These are phyloP conservation scores for Aspergillus ellipticus DNA, from an alignment of 495 filamentous ascomycete genomes.

Conservation along the genomic window DNA sequence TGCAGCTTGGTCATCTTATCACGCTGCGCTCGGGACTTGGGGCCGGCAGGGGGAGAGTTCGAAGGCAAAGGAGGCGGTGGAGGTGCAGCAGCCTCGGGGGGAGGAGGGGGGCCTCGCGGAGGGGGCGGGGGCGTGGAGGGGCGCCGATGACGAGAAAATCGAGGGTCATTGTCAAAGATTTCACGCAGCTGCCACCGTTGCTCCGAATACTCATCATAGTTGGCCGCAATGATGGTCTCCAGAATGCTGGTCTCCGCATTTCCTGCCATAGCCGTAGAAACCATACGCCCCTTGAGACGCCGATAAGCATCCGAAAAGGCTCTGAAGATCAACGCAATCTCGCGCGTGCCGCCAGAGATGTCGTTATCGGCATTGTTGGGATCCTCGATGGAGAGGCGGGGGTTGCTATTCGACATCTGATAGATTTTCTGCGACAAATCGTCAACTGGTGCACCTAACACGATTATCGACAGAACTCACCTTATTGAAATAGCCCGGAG, in stretches of 20 bases:
- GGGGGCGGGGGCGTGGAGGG: constrained; percentile 31
- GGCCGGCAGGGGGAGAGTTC: constrained; percentile 8
- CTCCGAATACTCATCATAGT: constrained; percentile 64
- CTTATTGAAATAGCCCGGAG: constrained; percentile 70
- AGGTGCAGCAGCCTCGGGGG: constrained; percentile 20
- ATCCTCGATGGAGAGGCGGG: constrained; percentile 74
- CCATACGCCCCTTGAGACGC: constrained; percentile 56
- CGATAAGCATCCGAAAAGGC: constrained; percentile 62
- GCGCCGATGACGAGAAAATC: constrained; percentile 34
- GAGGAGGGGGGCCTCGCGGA: constrained; percentile 22
- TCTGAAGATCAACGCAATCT: constrained; percentile 56
- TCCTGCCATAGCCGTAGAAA: constrained; percentile 22
- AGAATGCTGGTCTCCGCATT: constrained; percentile 55
- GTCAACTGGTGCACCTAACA: background rate
- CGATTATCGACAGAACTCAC: constrained; percentile 39
- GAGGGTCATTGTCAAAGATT: constrained; percentile 39
- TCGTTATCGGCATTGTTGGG: constrained; percentile 82
- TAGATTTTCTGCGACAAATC: constrained; percentile 17
- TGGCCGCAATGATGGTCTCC: constrained; percentile 60
- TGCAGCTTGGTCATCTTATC: constrained; percentile 25
- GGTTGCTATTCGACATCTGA: constrained; percentile 35
- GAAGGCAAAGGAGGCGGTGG: constrained; percentile 20
- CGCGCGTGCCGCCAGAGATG: constrained; percentile 74
- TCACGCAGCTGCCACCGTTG: constrained; percentile 54
- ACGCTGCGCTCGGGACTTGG: constrained; percentile 15